Conservation (phyloP, 2,329 filamentous ascomycete species). For the Didymella sp. region DNA sequence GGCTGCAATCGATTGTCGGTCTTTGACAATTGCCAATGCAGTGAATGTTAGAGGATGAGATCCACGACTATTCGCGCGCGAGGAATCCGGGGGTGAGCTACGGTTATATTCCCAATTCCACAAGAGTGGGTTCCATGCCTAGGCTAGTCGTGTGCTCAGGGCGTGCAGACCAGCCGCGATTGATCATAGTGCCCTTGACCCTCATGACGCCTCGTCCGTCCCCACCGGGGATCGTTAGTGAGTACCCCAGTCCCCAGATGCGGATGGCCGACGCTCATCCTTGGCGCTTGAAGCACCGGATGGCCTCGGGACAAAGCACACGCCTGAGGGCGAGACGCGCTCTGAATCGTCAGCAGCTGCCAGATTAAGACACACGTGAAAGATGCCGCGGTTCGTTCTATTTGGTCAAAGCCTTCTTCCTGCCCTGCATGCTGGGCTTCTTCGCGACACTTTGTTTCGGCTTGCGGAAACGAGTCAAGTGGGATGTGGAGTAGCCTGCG, state of each 20-base stretch:
- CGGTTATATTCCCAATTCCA: conserved; percentile 43
- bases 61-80: conserved; percentile 28
- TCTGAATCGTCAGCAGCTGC: conserved; percentile 37
- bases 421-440: conserved; percentile 6
- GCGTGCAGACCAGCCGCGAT: conserved; percentile 40
- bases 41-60: conserved; percentile 22
- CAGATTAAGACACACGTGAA: conserved; percentile 12
- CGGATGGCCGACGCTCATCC: conserved; percentile 42
- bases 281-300: conserved; percentile 39
- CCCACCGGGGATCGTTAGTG: conserved; percentile 45
- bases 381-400: conserved; percentile 31
- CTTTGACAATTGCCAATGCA: conserved; percentile 24
- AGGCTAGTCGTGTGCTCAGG: conserved; percentile 39
- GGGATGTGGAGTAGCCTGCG: conserved; percentile 21
- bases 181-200: conserved; percentile 42
- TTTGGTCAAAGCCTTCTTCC: conserved; percentile 18
- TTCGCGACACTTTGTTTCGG: not conserved
- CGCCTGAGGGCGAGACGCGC: conserved; percentile 23
- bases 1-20: conserved; percentile 26
- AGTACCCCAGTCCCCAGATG: conserved; percentile 49
- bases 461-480: conserved; percentile 20
- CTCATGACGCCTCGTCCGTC: conserved; percentile 46
- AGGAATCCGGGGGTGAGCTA: conserved; percentile 35
- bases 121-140: conserved; percentile 42
- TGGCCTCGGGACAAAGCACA: conserved; percentile 40